A percentile compares a stretch with the other conserved stretches of the same genome.
Conservation (phyloP, 495 filamentous ascomycete genomes). For the Staphylotrichum longicolle region DNA sequence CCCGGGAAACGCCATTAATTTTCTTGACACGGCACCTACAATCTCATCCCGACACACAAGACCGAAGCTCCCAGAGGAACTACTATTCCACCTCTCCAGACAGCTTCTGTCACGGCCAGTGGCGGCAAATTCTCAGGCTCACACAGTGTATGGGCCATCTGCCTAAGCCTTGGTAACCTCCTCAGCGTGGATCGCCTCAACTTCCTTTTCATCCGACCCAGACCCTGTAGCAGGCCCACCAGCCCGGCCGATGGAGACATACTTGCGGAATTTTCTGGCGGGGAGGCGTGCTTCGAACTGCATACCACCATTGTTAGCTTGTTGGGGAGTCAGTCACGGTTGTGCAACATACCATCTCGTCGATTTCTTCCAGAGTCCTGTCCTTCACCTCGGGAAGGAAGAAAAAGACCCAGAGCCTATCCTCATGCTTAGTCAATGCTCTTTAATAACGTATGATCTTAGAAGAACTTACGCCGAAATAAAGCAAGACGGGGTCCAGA, state of each 20-base stretch:
- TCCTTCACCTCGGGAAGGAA: slow-evolving; percentile 57
- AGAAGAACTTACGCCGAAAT: slow-evolving; percentile 17
- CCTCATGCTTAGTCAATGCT: too few relatives aligned
- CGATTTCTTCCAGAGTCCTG: slow-evolving; percentile 54
- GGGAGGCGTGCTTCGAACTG: slow-evolving; percentile 49
- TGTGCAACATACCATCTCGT: slow-evolving; percentile 44
- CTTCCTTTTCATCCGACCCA: not conserved
- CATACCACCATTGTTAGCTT: not conserved
- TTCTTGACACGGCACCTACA: too few relatives aligned
- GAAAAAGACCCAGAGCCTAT: slow-evolving; percentile 45
- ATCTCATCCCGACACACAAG: too few relatives aligned
- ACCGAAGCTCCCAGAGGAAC: too few relatives aligned
- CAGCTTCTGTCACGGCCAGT: too few relatives aligned
- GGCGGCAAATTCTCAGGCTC: too few relatives aligned
- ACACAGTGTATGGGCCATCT: not conserved
- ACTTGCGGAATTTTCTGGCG: slow-evolving; percentile 38
- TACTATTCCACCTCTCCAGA: too few relatives aligned
- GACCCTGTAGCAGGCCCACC: not conserved
- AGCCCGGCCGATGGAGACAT: slow-evolving; percentile 30
- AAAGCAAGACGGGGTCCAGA: slow-evolving; percentile 47
- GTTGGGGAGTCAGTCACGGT: not conserved
- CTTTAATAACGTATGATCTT: too few relatives aligned
- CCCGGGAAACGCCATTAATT: too few relatives aligned
- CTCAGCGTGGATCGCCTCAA: not conserved
- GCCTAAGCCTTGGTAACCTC: not conserved